These are phyloP conservation scores for Sugiyamaella valdiviana DNA, from an alignment of 805 yeast species.

Conservation along the genomic window DNA sequence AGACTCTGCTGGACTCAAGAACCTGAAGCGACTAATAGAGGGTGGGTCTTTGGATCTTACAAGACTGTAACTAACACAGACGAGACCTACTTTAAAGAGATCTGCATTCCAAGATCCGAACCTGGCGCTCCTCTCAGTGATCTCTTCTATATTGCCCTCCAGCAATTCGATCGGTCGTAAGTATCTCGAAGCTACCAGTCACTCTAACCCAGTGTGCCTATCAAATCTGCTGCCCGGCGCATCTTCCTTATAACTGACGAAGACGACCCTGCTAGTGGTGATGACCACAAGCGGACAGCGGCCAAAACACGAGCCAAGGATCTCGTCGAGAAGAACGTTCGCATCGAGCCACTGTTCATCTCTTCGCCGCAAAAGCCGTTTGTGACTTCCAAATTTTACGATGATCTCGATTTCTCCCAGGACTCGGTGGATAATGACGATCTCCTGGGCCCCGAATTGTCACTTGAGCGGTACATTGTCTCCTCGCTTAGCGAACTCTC, in stretches of 20 bases:
- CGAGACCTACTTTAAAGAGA: conserved; percentile 8
- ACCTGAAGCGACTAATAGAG: conserved; percentile 43
- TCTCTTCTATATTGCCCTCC: conserved; percentile 48
- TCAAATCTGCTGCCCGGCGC: conserved; percentile 48
- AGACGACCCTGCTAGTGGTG: conserved; percentile 54
- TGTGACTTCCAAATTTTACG: conserved; percentile 44
- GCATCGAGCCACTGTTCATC: conserved; percentile 60
- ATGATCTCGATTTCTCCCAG: conserved; percentile 36
- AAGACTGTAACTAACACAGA: conserved; percentile 19
- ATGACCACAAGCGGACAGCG: conserved; percentile 38
- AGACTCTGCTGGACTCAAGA: conserved; percentile 48
- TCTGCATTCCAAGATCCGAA: conserved; percentile 20
- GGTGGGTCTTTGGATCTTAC: conserved; percentile 38
- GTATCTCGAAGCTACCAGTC: neutral
- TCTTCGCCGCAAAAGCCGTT: conserved; percentile 35
- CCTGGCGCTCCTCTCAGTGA: conserved; percentile 33
- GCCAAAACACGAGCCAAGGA: conserved; percentile 57
- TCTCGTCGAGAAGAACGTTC: conserved; percentile 47
- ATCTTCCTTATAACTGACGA: conserved; percentile 69
- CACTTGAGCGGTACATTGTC: neutral
- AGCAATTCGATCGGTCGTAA: conserved; percentile 38
- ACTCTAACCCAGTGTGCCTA: neutral
- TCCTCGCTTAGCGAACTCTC: conserved; percentile 13
- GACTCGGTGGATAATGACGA: conserved; percentile 3
- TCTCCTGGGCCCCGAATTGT: conserved; percentile 28